phyloP scores from a whole-genome alignment of 2,329 filamentous ascomycete genomes.

The Calonectria honghensis region DNA sequence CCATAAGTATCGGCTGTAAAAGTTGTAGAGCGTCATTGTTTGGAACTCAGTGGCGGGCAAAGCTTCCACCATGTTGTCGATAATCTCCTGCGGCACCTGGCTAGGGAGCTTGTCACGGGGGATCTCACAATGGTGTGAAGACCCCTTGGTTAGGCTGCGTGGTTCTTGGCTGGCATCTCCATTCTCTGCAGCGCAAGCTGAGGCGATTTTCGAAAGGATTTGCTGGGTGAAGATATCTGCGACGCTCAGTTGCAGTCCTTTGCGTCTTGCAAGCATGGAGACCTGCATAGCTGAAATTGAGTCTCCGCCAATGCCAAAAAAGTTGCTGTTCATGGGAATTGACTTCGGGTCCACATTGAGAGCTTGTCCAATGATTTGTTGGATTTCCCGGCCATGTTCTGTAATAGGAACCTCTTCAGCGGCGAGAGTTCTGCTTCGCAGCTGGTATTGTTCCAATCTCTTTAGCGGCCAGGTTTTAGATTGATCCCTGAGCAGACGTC shows the following conservation, averaged over 20 bases:
- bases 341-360: not conserved
- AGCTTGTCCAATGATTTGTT: conserved; percentile 1
- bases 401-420: conserved; percentile 3
- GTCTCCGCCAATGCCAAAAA: conserved; percentile 12
- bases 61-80: not conserved
- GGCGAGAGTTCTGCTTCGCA: not conserved
- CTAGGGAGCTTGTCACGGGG: not conserved
- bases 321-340: conserved; percentile 15
- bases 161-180: not conserved
- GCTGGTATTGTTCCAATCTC: conserved; percentile 2
- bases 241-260: conserved; percentile 3
- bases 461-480: not conserved
- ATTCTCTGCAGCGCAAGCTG: not conserved
- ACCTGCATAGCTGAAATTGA: conserved; percentile 15
- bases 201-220: conserved; percentile 6
- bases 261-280: conserved; percentile 16
- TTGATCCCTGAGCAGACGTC: not conserved
- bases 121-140: not conserved
- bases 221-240: conserved; percentile 3
- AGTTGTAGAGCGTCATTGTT: conserved; percentile 9
- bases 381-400: not conserved
- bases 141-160: too few species aligned
- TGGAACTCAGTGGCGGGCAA: conserved; percentile 14
- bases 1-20: conserved; percentile 14
- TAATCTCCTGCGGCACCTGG: not conserved